phyloP scores from a whole-genome alignment of 78 protist genomes.

The Dictyostelium capitatum region DNA sequence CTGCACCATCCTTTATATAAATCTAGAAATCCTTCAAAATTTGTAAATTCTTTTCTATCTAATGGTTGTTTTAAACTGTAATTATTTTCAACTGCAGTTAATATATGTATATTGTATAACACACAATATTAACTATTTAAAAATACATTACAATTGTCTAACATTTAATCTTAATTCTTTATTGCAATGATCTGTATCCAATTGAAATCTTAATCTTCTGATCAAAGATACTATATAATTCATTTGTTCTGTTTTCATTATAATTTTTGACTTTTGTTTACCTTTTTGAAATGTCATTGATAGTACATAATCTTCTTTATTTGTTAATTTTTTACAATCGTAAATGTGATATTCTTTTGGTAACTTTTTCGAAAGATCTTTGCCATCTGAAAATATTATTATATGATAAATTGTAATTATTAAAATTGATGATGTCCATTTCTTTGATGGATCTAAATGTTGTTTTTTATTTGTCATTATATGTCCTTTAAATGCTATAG shows the following conservation, averaged over 20 bases:
- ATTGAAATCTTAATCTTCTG: slow-evolving; percentile 21
- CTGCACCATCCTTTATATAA: slow-evolving; percentile 71
- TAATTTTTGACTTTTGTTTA: slow-evolving; percentile 56
- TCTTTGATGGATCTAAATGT: slow-evolving; percentile 19
- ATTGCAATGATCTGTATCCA: slow-evolving; percentile 59
- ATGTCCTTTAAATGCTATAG: slow-evolving; percentile 25
- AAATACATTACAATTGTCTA: neutral
- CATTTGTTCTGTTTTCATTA: slow-evolving; percentile 43
- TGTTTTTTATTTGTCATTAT: slow-evolving; percentile 33
- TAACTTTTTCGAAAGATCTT: slow-evolving; percentile 48
- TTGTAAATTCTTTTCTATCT: slow-evolving; percentile 20
- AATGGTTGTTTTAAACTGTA: slow-evolving; percentile 22
- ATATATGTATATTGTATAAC: neutral
- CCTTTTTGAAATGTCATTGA: slow-evolving; percentile 62
- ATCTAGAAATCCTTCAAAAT: slow-evolving; percentile 32
- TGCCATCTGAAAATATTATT: slow-evolving; percentile 53
- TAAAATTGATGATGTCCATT: slow-evolving; percentile 65
- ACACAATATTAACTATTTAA: neutral
- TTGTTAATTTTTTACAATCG: slow-evolving; percentile 50
- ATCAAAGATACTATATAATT: slow-evolving; percentile 32
- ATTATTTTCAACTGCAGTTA: neutral
- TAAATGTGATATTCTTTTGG: slow-evolving; percentile 74
- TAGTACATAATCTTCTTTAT: slow-evolving; percentile 50
- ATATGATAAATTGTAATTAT: slow-evolving; percentile 44
- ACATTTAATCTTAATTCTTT: slow-evolving; percentile 31